Evolutionary conservation across 768 basidiomycete genomes (phyloP).

Genomic region (Boletus vinaceobasis): DNA sequence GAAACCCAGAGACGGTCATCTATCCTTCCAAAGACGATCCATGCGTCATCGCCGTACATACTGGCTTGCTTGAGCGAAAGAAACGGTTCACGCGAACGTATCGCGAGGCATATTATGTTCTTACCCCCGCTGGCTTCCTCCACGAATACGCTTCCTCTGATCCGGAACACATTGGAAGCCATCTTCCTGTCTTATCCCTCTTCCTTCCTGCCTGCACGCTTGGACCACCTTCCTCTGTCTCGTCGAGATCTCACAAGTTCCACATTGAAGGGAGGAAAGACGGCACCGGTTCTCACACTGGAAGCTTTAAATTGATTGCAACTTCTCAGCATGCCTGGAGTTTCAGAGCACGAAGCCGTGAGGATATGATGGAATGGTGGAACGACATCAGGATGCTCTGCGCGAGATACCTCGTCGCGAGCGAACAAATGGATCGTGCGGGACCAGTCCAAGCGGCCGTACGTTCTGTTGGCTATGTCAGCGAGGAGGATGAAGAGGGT

Average conservation of each 20-base stretch:
- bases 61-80: slow-evolving; percentile 90
- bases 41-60: slow-evolving; percentile 79
- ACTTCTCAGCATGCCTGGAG: slow-evolving; percentile 70
- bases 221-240: slow-evolving; percentile 75
- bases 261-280: slow-evolving; percentile 92
- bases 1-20: slow-evolving; percentile 69
- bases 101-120: slow-evolving; percentile 83
- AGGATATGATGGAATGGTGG: slow-evolving; percentile 99
- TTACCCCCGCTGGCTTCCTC: slow-evolving; percentile 94
- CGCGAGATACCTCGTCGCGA: slow-evolving; percentile 89
- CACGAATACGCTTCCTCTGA: slow-evolving; percentile 88
- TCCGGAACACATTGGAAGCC: slow-evolving; percentile 47
- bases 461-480: slow-evolving; percentile 80
- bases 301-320: slow-evolving; percentile 44
- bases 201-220: slow-evolving; percentile 96
- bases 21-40: slow-evolving; percentile 94
- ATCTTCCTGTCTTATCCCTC: slow-evolving; percentile 72
- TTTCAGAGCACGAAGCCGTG: slow-evolving; percentile 83
- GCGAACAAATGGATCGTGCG: slow-evolving; percentile 87
- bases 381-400: slow-evolving; percentile 94
- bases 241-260: slow-evolving; percentile 87
- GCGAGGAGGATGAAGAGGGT: slow-evolving; percentile 62
- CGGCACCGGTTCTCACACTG: slow-evolving; percentile 60
- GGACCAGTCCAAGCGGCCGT: slow-evolving; percentile 95
- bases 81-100: slow-evolving; percentile 89